Evolutionary conservation across 1,284 basidiomycete species (phyloP), one percentile per base, ranked within the genome.

Genomic region (Boletellus sp.): DNA sequence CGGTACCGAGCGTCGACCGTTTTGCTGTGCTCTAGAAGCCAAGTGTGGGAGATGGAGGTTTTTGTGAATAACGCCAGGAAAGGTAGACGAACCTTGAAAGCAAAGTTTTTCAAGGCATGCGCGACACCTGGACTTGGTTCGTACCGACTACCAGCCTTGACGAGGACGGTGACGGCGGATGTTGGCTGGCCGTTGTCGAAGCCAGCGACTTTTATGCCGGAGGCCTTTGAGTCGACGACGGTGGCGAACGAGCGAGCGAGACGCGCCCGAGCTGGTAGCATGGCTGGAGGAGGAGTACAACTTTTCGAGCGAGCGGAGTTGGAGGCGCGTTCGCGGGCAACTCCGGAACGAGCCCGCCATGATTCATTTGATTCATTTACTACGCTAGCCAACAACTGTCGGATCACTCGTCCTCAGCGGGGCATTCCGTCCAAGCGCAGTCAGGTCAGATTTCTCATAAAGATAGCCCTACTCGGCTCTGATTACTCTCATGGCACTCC

Each of bases 61-160:
- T 48, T 36, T 15, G 28, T 54, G 41, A 59, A 39, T 0, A 19
- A 38, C 15, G 12, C 24, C 16, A n/a, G 15, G 0, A 18, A 51
- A 45, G 30, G 5, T 8, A 22, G 16, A 62, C 74, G 45, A 60
- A 96, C 94, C 89, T 95, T 97, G 85, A 94, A 97, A 55, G 93
- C 86, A 79, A 93, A 96, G 82, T 92, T 93, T 82, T 95, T 95
- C 71, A 97, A 80, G 58, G 86, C 86, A 76, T 95, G 90, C 10
- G 94, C 92, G 58, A 92, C 82, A 66, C 94, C 94, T 44, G 90
- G 83, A 64, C 86, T 86, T 55, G 83, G 73, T 78, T 97, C 89
- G 70, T 85, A 94, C 63, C 94, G 79, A 64, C 85, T 86, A 51
- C 94, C 94, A 53, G 91, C 94, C 72, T 93, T 95, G 73, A 95